Evolutionary conservation across 768 basidiomycete genomes (phyloP), one percentile per base, ranked within the genome.

Genomic region (Tricholoma bakamatsutake): DNA sequence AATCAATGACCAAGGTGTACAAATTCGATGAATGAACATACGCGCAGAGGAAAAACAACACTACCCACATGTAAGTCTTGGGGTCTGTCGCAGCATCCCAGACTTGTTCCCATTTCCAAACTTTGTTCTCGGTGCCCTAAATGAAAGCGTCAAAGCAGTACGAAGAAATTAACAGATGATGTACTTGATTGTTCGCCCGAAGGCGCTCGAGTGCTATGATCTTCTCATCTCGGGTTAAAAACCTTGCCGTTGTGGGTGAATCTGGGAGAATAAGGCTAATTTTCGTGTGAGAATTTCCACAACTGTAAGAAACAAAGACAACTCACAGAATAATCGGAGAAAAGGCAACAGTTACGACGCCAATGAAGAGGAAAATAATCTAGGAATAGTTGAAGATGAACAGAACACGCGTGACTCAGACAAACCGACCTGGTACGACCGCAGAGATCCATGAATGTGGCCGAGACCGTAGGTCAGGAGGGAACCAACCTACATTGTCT

Each of bases 291-390:
- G 42, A 21, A 35, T 27, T 35, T 28, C 8, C 30, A 15, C 17
- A 15, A 33, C 6, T 24, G n/a, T n/a, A 11, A 42, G 10, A 31
- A 13, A 40, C 9, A 27, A 7, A 15, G 18, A 39, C 5, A 27
- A 57, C 71, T 9, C 56, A 74, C 73, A 68, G 66, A 50, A 72
- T 64, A 47, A 71, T 62, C n/a, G 67, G 76, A 50, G 69, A 72
- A 54, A 63, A 66, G 37, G 70, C 65, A 33, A 77, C 63, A 6
- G 76, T 78, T 18, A 75, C 56, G 1, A 73, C 58, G 9, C 78
- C 79, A 43, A 73, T 75, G 62, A 76, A 73, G 4, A 79, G 61
- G 65, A 79, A 80, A 35, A 79, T 78, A 27, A 67, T 67, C 69
- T 75, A 21, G n/a, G 28, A 11, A 48, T 1, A 43, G 13, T 49